Conservation (phyloP, 1,139 yeast species). For the Kodamaea plutei region DNA sequence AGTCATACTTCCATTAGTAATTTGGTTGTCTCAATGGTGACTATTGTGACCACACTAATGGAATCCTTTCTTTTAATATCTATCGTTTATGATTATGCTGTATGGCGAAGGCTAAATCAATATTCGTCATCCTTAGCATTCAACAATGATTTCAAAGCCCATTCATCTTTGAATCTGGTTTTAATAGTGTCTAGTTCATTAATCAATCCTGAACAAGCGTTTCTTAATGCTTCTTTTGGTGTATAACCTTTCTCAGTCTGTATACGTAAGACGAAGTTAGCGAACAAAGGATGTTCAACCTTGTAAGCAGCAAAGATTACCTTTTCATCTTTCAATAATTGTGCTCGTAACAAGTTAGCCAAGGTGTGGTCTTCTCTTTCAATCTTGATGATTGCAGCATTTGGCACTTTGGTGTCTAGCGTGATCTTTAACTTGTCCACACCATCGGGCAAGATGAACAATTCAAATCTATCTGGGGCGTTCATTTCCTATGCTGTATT, state of each 20-base stretch:
- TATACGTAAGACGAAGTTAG: slow-evolving; percentile 86
- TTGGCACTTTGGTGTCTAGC: slow-evolving; percentile 93
- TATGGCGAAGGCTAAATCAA: no score
- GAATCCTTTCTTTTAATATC: no score
- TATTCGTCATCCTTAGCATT: slow-evolving; percentile 50
- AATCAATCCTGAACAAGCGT: slow-evolving; percentile 82
- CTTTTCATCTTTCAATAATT: slow-evolving; percentile 76
- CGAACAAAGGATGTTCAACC: slow-evolving; percentile 95
- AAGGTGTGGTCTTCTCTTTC: slow-evolving; percentile 98
- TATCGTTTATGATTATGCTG: no score
- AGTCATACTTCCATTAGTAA: no score
- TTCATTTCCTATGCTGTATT: slow-evolving; percentile 77
- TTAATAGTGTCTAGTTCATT: slow-evolving; percentile 71
- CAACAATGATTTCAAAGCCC: slow-evolving; percentile 80
- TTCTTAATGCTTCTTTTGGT: slow-evolving; percentile 84
- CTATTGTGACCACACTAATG: no score
- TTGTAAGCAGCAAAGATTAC: slow-evolving; percentile 96
- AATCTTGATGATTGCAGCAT: slow-evolving; percentile 86
- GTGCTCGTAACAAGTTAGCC: slow-evolving; percentile 84
- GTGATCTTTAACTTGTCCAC: slow-evolving; percentile 82
- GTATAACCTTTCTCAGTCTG: slow-evolving; percentile 95
- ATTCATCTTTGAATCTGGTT: slow-evolving; percentile 81
- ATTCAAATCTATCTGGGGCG: slow-evolving; percentile 98
- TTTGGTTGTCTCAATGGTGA: no score
- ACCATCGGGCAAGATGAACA: slow-evolving; percentile 95